Evolutionary conservation across 2,329 filamentous ascomycete genomes (phyloP).

Genomic region (Colletotrichum salicis): DNA sequence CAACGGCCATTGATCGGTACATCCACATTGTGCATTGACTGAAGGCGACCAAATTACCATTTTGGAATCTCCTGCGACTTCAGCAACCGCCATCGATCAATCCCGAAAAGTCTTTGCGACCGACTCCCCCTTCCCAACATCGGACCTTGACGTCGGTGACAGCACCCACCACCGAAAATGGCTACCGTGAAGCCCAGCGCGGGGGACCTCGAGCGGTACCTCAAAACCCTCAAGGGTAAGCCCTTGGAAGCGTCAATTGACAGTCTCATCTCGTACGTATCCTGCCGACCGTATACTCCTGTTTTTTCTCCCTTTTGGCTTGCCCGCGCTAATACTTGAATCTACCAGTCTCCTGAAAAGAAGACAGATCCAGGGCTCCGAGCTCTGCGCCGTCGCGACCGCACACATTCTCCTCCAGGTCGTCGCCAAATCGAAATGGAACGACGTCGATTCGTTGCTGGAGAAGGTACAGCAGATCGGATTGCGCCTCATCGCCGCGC

Average conservation of each 20-base stretch:
- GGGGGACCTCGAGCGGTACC: slow-evolving; percentile 80
- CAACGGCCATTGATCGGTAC: slow-evolving; percentile 13
- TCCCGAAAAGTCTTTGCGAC: slow-evolving; percentile 12
- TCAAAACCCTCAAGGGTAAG: slow-evolving; percentile 80
- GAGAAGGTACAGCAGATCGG: slow-evolving; percentile 84
- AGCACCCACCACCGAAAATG: slow-evolving; percentile 54
- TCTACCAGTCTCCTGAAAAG: slow-evolving; percentile 81
- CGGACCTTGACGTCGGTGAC: slow-evolving; percentile 9
- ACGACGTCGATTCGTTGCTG: slow-evolving; percentile 81
- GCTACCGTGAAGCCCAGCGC: slow-evolving; percentile 67
- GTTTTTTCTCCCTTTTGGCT: neutral
- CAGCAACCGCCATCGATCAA: neutral
- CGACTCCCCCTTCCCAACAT: slow-evolving; percentile 9
- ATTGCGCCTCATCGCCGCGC: slow-evolving; percentile 80
- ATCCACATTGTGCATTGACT: neutral
- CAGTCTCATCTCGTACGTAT: slow-evolving; percentile 79
- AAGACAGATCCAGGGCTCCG: slow-evolving; percentile 87
- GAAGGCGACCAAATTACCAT: neutral
- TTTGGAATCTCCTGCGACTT: neutral
- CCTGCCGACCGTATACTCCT: slow-evolving; percentile 21
- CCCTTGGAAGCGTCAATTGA: slow-evolving; percentile 86
- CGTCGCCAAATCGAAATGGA: slow-evolving; percentile 82
- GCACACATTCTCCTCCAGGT: slow-evolving; percentile 89
- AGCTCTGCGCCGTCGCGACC: slow-evolving; percentile 90
- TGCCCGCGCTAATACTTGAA: slow-evolving; percentile 23